Evolutionary conservation across 257 asterid species (phyloP), one percentile per base, ranked within the genome.

Genomic region (Fraxinus americana): DNA sequence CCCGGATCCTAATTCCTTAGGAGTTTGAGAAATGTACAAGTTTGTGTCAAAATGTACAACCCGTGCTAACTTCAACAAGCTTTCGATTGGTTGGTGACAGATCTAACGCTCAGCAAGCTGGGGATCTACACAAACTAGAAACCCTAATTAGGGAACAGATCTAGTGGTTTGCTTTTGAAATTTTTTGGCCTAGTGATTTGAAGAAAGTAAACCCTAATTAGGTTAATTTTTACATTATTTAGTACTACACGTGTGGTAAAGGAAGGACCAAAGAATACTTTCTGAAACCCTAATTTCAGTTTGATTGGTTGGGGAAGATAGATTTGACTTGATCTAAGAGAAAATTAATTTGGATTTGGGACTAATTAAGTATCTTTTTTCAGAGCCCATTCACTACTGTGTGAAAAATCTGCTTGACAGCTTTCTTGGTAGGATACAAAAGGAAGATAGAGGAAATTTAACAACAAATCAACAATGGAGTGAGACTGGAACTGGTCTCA

Each of bases 401-500:
- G 83, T 75, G 79, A 80, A 29, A 79, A 73, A 48, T 72, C 85
- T 73, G 63, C 32, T 67, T 43, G 92, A 86, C 92, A 92, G 78
- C 89, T 85, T 81, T 81, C 77, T 34, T 36, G n/a, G 45, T 50
- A 76, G 29, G 76, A 65, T 74, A 71, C 68, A 79, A 77, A 73
- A 76, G 77, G 78, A 63, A 76, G 70, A 75, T 41, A 52, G 71
- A 74, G 48, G 32, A 41, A 77, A 34, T 52, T 69, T 61, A 41
- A 52, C 81, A 76, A 70, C 78, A 74, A 84, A 38, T 38, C 12
- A 38, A 38, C 43, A 38, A 38, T 79, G 86, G 82, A 76, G 75
- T 85, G 81, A 81, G 83, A 80, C 70, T 73, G 85, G 72, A 71
- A 87, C 66, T 85, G 90, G 87, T 85, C 85, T 84, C 85, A 91